phyloP scores from a whole-genome alignment of 2,329 filamentous ascomycete species.

The Diplodia intermedia region DNA sequence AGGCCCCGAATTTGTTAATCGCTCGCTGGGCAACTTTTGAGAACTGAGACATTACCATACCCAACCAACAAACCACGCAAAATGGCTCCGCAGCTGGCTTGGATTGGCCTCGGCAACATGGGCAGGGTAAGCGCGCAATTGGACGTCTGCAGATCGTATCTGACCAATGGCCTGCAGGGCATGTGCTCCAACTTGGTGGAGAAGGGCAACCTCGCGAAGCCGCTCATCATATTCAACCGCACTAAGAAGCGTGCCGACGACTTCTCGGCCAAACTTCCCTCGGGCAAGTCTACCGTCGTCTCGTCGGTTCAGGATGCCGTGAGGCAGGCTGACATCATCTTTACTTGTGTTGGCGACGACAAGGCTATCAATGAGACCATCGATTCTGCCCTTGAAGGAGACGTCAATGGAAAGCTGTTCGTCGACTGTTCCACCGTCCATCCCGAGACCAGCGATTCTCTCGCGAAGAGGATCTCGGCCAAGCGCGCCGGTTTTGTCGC shows the following conservation, averaged over 20 bases:
- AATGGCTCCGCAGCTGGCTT: constrained; percentile 67
- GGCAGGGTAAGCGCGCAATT: constrained; percentile 65
- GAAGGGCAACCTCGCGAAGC: constrained; percentile 74
- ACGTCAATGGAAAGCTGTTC: constrained; percentile 75
- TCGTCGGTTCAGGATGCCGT: constrained; percentile 71
- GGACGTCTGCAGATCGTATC: constrained; percentile 5
- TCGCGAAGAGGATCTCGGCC: constrained; percentile 64
- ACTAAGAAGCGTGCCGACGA: constrained; percentile 70
- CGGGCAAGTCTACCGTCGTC: constrained; percentile 69
- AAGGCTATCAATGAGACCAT: constrained; percentile 71
- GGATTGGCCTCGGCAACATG: constrained; percentile 89
- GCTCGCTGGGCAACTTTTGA: not conserved
- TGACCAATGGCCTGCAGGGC: constrained; percentile 60
- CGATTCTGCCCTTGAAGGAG: constrained; percentile 60
- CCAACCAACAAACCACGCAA: constrained; percentile 28
- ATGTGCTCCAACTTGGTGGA: constrained; percentile 85
- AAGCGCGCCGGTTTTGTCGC: constrained; percentile 77
- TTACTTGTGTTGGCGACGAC: constrained; percentile 82
- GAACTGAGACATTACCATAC: not conserved
- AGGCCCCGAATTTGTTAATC: not conserved
- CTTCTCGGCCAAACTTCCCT: constrained; percentile 65
- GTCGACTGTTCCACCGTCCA: constrained; percentile 89
- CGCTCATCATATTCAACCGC: constrained; percentile 82
- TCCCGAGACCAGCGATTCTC: constrained; percentile 75
- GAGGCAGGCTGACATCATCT: constrained; percentile 75